These are phyloP conservation scores for Saturnispora zaruensis DNA, from an alignment of 805 yeast species.

Conservation along the genomic window DNA sequence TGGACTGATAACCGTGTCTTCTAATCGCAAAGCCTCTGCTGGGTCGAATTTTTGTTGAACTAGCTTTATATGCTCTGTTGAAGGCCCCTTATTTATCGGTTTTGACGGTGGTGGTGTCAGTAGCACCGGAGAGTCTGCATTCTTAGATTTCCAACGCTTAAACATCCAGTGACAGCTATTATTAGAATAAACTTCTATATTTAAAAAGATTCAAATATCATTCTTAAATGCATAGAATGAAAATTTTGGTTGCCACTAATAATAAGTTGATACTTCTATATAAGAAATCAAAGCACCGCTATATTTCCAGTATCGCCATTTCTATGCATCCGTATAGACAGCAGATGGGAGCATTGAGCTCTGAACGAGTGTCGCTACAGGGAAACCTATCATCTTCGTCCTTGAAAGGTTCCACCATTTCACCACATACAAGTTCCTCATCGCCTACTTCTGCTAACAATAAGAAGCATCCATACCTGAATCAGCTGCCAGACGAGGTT, in stretches of 20 bases:
- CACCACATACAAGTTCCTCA: background rate
- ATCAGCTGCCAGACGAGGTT: conserved; percentile 10
- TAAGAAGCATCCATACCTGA: conserved; percentile 12
- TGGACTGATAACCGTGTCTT: conserved; percentile 17
- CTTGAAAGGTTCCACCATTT: background rate
- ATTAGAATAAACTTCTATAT: background rate
- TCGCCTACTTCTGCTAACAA: background rate
- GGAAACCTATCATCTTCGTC: background rate
- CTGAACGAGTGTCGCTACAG: background rate
- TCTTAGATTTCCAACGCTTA: background rate
- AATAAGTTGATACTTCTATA: background rate
- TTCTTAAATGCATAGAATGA: background rate
- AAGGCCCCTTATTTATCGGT: background rate
- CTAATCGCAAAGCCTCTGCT: conserved; percentile 19
- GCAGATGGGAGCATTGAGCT: conserved; percentile 4
- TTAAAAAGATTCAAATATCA: background rate
- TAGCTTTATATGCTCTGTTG: background rate
- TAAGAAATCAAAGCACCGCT: background rate
- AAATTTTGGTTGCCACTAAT: background rate
- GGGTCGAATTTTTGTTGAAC: conserved; percentile 9
- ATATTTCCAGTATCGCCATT: background rate
- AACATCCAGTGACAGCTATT: background rate
- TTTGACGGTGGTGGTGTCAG: background rate
- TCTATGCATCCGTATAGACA: conserved; percentile 8
- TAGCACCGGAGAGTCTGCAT: background rate